These are phyloP conservation scores for Allomyces arbusculus DNA, from an alignment of 192 early-diverging fungal genomes.

Conservation along the genomic window DNA sequence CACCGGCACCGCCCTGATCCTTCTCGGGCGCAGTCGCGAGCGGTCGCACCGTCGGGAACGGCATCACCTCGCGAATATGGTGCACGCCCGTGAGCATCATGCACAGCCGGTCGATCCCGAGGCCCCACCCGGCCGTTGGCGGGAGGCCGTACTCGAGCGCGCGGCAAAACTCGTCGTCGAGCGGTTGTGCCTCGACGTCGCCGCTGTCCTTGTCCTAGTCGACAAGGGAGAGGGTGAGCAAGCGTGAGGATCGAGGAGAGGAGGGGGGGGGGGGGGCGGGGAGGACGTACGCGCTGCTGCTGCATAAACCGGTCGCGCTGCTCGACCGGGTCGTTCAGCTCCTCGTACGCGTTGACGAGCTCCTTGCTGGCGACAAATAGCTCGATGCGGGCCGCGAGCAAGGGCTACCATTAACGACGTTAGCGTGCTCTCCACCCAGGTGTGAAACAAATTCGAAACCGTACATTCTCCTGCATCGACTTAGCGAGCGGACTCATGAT, in stretches of 20 bases:
- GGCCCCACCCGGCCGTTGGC: conserved; percentile 76
- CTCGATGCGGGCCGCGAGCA: conserved; percentile 50
- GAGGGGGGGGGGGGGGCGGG: no score
- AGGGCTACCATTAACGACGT: conserved; percentile 10
- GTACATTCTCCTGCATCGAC: conserved; percentile 4
- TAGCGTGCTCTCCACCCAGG: background rate
- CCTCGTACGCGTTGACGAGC: conserved; percentile 70
- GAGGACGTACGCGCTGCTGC: conserved; percentile 15
- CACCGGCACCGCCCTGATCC: no score
- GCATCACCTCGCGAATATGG: conserved; percentile 62
- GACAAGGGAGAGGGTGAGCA: background rate
- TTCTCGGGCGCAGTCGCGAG: no score
- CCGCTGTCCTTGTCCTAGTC: conserved; percentile 34
- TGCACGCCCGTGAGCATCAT: conserved; percentile 43
- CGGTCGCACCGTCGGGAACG: conserved; percentile 38
- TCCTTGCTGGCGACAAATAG: conserved; percentile 58
- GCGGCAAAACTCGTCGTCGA: conserved; percentile 49
- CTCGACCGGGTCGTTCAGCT: conserved; percentile 68
- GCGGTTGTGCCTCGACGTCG: conserved; percentile 52
- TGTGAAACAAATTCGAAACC: background rate
- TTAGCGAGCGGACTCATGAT: conserved; percentile 69
- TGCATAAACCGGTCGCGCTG: conserved; percentile 43
- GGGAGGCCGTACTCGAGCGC: conserved; percentile 69
- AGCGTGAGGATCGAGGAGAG: no score
- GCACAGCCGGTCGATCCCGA: conserved; percentile 65